Evolutionary conservation across 805 yeast genomes (phyloP).

Genomic region (Suhomyces sp.): DNA sequence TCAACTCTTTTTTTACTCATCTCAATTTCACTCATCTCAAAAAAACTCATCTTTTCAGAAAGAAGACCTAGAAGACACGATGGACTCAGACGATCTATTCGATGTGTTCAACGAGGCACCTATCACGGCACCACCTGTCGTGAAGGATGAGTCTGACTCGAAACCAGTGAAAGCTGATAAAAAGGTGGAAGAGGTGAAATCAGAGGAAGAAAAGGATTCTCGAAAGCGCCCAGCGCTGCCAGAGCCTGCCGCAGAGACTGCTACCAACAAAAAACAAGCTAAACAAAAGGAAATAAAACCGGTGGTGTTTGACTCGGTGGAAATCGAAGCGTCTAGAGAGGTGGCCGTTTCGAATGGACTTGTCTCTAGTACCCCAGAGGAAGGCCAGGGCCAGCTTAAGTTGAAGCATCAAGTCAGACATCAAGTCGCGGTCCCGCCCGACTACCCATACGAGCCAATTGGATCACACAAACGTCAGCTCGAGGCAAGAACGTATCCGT

Average conservation of each 20-base stretch:
- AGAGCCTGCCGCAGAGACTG: not conserved
- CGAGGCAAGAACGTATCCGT: constrained; percentile 90
- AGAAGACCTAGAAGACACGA: constrained; percentile 4
- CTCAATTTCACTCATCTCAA: not conserved
- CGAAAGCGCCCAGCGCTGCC: constrained; percentile 12
- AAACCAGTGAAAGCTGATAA: constrained; percentile 4
- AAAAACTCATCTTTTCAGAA: not conserved
- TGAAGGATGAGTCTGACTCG: constrained; percentile 8
- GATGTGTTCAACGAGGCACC: constrained; percentile 62
- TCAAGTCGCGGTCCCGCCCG: constrained; percentile 95
- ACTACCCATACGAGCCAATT: constrained; percentile 83
- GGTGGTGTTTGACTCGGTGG: constrained; percentile 81
- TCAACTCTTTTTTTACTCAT: constrained; percentile 7
- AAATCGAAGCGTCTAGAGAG: constrained; percentile 85
- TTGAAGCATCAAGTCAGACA: constrained; percentile 93
- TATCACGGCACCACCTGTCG: constrained; percentile 25
- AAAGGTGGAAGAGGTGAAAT: constrained; percentile 19
- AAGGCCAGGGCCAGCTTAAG: constrained; percentile 50
- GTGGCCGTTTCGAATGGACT: constrained; percentile 81
- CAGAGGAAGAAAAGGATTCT: constrained; percentile 17
- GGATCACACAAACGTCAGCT: constrained; percentile 74
- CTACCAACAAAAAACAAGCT: constrained; percentile 11
- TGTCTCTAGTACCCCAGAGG: constrained; percentile 34
- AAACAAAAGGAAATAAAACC: constrained; percentile 49
- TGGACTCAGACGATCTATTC: constrained; percentile 55